phyloP scores from a whole-genome alignment of 1,284 basidiomycete genomes.

The Phlebopus sp. region DNA sequence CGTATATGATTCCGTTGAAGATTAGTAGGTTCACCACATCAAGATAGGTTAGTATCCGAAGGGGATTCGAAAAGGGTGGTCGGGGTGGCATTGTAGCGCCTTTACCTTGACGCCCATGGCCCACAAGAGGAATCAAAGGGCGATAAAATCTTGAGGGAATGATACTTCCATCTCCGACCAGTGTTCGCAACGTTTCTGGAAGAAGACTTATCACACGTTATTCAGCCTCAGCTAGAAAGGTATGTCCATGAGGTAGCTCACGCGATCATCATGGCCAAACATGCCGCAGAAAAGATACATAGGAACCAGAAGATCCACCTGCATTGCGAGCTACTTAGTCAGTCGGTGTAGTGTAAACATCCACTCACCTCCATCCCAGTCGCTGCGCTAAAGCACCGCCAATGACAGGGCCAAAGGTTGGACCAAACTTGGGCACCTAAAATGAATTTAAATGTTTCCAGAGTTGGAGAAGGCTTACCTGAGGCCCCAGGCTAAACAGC shows the following conservation, averaged over 20 bases:
- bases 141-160: slow-evolving; percentile 43
- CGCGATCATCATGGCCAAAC: slow-evolving; percentile 53
- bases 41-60: slow-evolving; percentile 51
- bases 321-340: slow-evolving; percentile 22
- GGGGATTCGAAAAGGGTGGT: slow-evolving; percentile 48
- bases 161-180: slow-evolving; percentile 57
- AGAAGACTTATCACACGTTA: slow-evolving; percentile 37
- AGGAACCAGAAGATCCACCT: slow-evolving; percentile 78
- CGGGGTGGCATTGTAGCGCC: slow-evolving; percentile 29
- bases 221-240: neutral
- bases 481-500: slow-evolving; percentile 41
- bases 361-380: slow-evolving; percentile 59
- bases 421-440: slow-evolving; percentile 48
- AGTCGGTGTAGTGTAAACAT: neutral
- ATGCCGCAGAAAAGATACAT: slow-evolving; percentile 53
- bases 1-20: slow-evolving; percentile 54
- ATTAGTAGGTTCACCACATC: slow-evolving; percentile 56
- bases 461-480: slow-evolving; percentile 28
- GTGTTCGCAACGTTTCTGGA: slow-evolving; percentile 54
- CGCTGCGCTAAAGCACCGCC: slow-evolving; percentile 54
- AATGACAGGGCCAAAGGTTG: slow-evolving; percentile 49
- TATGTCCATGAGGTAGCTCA: slow-evolving; percentile 30
- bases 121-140: slow-evolving; percentile 54
- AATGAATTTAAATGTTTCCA: too few relatives aligned
- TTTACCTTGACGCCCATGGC: slow-evolving; percentile 26